Evolutionary conservation across 177 flowering plant species (phyloP).

Genomic region (Telopea speciosissima): DNA sequence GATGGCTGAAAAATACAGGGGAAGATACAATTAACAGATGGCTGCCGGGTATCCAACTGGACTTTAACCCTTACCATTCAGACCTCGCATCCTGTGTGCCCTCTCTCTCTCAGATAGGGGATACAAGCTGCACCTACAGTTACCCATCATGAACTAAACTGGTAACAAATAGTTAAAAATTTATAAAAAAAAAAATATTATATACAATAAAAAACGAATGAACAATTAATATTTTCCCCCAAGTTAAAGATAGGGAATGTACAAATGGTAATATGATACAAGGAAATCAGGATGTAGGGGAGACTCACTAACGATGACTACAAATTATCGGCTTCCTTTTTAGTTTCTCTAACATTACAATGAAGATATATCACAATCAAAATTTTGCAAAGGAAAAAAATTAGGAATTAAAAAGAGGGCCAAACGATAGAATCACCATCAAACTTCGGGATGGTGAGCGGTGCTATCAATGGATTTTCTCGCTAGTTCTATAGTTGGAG

Average conservation of each 20-base stretch:
- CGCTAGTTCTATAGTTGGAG: constrained; percentile 29
- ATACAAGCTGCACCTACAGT: no score
- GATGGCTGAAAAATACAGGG: no score
- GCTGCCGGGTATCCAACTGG: no score
- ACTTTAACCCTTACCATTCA: no score
- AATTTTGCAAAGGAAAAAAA: constrained; percentile 1
- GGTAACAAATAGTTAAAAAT: no score
- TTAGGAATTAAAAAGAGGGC: not conserved
- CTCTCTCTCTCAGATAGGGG: no score
- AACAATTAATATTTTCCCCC: not conserved
- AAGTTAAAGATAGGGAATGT: not conserved
- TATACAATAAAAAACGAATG: not conserved
- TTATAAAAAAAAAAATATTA: no score
- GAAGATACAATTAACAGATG: no score
- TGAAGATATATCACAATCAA: constrained; percentile 6
- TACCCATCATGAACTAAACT: no score
- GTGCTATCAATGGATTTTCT: constrained; percentile 62
- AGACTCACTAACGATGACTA: not conserved
- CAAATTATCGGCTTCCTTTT: not conserved
- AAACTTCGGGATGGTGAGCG: constrained; percentile 39
- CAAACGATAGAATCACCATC: not conserved
- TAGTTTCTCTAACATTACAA: not conserved
- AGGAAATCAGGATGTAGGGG: not conserved
- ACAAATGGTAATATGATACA: constrained; percentile 9
- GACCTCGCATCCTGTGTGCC: no score